Evolutionary conservation across 805 yeast species (phyloP).

Genomic region (Saturnispora zaruensis): DNA sequence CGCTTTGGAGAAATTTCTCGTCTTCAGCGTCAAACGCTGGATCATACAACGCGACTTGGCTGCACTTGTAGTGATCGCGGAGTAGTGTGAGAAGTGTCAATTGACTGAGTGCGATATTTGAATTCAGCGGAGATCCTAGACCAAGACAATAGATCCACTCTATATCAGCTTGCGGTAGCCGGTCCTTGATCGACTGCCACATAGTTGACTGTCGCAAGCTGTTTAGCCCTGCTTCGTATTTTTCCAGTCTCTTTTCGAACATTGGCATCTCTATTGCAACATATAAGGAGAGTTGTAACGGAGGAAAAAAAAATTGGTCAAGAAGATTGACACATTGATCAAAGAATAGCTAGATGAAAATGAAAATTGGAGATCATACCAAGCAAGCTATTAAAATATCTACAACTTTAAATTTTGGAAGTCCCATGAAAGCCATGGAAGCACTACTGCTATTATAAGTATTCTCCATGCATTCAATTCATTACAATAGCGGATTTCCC

Average conservation of each 20-base stretch:
- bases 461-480: no score
- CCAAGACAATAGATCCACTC: conserved; percentile 23
- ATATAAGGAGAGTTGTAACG: background rate
- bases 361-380: no score
- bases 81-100: conserved; percentile 20
- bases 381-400: no score
- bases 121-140: conserved; percentile 22
- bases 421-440: no score
- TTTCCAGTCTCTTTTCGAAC: background rate
- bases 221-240: background rate
- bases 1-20: conserved; percentile 11
- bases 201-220: background rate
- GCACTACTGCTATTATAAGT: no score
- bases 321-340: background rate
- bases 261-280: background rate
- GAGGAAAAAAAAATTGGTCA: background rate
- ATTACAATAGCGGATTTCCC: background rate
- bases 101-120: conserved; percentile 23
- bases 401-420: no score
- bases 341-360: background rate
- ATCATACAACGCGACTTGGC: conserved; percentile 20
- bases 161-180: background rate
- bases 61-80: conserved; percentile 8
- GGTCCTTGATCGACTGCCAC: background rate
- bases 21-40: conserved; percentile 26